Evolutionary conservation across 495 filamentous ascomycete species (phyloP), one percentile per base, ranked within the genome.

Genomic region (Evansstolkia leycettana): DNA sequence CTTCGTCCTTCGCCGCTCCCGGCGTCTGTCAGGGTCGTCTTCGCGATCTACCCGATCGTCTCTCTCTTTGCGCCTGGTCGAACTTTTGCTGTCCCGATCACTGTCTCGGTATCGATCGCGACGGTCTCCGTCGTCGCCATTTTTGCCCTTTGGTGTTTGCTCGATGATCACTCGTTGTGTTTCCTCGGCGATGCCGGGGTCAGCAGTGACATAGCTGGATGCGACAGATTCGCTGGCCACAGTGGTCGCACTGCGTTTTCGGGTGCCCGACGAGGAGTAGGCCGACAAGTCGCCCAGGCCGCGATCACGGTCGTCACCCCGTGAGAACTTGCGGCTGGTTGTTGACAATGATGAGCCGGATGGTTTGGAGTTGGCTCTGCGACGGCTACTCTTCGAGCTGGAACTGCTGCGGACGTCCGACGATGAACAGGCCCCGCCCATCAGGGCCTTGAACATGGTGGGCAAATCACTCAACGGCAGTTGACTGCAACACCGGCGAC

Each of bases 241-340:
- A 31, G 65, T 70, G 17, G 50, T 12, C 1, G 57, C 40, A 27
- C 54, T 47, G 31, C 55, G 55, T 40, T 47, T 59, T 12, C 55
- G 52, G 35, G 52, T 61, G 38, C 50, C 40, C 10, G 62, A 60
- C 6, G 59, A 53, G 17, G 57, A 46, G 37, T 63, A 57, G 27
- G 45, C 36, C 15, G 51, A 47, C 44, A 62, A 41, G 45, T 64
- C 62, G 31, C 60, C 63, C 41, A 64, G 40, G 39, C 54, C 60
- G 28, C 67, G 61, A 39, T 67, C 59, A 60, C 69, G 67, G 60
- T 70, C 67, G 56, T 70, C 69, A 65, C 58, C 65, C 54, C 69
- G 61, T 57, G 68, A 54, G 27, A 70, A 60, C 43, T 62, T 72
- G 43, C 66, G 60, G 36, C 62, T 64, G 34, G 59, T 57, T 41